These are phyloP conservation scores for Rostrohypoxylon terebratum DNA, from an alignment of 495 filamentous ascomycete species.

Conservation along the genomic window DNA sequence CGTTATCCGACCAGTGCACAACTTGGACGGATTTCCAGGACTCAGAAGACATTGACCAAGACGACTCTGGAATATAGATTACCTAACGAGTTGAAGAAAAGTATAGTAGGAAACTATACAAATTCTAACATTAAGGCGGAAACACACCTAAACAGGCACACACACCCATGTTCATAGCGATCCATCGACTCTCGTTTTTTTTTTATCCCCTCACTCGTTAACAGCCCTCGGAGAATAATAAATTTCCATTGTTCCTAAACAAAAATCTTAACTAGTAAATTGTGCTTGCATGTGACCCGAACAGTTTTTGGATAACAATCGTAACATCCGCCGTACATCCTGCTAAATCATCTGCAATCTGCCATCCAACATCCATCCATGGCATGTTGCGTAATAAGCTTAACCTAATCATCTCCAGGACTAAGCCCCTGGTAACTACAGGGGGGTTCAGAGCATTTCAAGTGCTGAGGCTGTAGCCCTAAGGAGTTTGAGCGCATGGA, in stretches of 20 bases:
- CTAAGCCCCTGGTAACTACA: too few relatives aligned
- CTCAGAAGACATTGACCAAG: slow-evolving; percentile 47
- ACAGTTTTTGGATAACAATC: too few relatives aligned
- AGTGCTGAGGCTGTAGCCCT: too few relatives aligned
- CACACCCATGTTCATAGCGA: slow-evolving; percentile 3
- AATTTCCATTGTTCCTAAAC: neutral
- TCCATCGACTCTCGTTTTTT: neutral
- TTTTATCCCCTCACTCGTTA: neutral
- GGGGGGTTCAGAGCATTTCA: too few relatives aligned
- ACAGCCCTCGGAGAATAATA: neutral
- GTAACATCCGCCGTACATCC: too few relatives aligned
- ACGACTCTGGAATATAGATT: slow-evolving; percentile 62
- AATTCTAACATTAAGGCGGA: neutral
- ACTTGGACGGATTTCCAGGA: slow-evolving; percentile 57
- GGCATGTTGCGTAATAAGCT: too few relatives aligned
- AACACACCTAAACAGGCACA: neutral
- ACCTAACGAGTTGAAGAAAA: neutral
- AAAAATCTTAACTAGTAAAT: neutral
- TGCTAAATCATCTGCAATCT: too few relatives aligned
- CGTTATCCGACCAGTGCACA: slow-evolving; percentile 54
- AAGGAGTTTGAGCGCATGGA: too few relatives aligned
- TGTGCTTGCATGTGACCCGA: neutral
- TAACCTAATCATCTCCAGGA: too few relatives aligned
- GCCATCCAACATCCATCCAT: too few relatives aligned
- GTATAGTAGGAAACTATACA: neutral